Conservation (phyloP, 2,329 filamentous ascomycete species). For the Xylaria sp. region DNA sequence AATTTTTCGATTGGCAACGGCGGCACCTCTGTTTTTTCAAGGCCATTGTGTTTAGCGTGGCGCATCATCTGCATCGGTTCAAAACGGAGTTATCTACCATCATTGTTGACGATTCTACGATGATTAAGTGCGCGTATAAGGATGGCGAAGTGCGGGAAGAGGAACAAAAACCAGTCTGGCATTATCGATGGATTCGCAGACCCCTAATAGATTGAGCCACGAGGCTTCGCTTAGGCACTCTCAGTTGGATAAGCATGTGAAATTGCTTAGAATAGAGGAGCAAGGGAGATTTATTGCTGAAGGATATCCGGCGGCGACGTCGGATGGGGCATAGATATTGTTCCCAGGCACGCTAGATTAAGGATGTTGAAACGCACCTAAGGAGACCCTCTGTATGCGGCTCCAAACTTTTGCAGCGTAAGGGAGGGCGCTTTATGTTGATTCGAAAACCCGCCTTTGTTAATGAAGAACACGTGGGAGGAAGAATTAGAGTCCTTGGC, state of each 20-base stretch:
- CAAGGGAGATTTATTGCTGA: background rate
- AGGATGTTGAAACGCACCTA: background rate
- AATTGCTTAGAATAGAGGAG: conserved; percentile 4
- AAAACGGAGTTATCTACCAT: conserved; percentile 2
- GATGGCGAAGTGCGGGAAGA: background rate
- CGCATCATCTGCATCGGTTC: conserved; percentile 25
- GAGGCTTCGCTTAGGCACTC: background rate
- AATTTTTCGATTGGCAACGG: background rate
- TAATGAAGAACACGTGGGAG: too few species aligned
- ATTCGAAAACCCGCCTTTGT: background rate
- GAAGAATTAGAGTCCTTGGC: background rate
- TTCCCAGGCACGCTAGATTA: background rate
- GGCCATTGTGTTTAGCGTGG: conserved; percentile 28
- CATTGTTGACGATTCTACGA: background rate
- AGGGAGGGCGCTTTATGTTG: background rate
- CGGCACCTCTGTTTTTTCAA: background rate
- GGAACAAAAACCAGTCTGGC: background rate
- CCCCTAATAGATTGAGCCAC: background rate
- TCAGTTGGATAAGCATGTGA: background rate
- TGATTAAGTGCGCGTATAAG: background rate
- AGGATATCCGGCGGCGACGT: background rate
- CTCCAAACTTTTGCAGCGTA: background rate
- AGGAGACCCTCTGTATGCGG: background rate
- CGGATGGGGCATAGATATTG: background rate
- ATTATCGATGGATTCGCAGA: background rate